These are phyloP conservation scores for Diplogelasinospora grovesii DNA, from an alignment of 495 filamentous ascomycete species.

Conservation along the genomic window DNA sequence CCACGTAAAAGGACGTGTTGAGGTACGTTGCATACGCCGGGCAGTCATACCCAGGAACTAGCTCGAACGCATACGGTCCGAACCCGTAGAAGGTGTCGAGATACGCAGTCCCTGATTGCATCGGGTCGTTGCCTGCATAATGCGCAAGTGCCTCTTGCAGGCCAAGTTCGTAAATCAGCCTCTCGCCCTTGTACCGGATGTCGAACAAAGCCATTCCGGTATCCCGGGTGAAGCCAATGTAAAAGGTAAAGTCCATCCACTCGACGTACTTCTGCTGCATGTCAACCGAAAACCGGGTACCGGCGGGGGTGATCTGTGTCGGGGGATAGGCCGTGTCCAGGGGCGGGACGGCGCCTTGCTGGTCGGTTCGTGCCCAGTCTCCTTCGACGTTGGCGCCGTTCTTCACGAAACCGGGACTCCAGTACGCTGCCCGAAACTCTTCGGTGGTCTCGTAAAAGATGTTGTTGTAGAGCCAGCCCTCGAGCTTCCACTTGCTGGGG, in stretches of 20 bases:
- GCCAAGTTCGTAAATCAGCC: slow-evolving; percentile 50
- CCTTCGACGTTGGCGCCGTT: slow-evolving; percentile 37
- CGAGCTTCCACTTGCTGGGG: slow-evolving; percentile 37
- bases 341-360: slow-evolving; percentile 24
- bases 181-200: slow-evolving; percentile 46
- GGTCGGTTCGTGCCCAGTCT: slow-evolving; percentile 35
- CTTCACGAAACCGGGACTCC: slow-evolving; percentile 36
- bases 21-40: slow-evolving; percentile 43
- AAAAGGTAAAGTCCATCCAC: slow-evolving; percentile 52
- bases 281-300: slow-evolving; percentile 35
- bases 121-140: slow-evolving; percentile 47
- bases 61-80: slow-evolving; percentile 38
- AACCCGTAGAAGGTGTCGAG: slow-evolving; percentile 44
- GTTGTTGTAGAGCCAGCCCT: slow-evolving; percentile 44
- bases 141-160: slow-evolving; percentile 51
- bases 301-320: slow-evolving; percentile 30
- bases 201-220: slow-evolving; percentile 41
- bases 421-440: slow-evolving; percentile 39
- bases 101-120: slow-evolving; percentile 34
- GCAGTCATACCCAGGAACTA: slow-evolving; percentile 48
- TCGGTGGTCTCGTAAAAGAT: slow-evolving; percentile 40
- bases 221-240: slow-evolving; percentile 37
- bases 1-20: slow-evolving; percentile 31
- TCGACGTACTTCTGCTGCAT: slow-evolving; percentile 40
- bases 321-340: slow-evolving; percentile 34